Evolutionary conservation across 2,329 filamentous ascomycete species (phyloP), one percentile per base, ranked within the genome.

Genomic region (Colletotrichum magnum): DNA sequence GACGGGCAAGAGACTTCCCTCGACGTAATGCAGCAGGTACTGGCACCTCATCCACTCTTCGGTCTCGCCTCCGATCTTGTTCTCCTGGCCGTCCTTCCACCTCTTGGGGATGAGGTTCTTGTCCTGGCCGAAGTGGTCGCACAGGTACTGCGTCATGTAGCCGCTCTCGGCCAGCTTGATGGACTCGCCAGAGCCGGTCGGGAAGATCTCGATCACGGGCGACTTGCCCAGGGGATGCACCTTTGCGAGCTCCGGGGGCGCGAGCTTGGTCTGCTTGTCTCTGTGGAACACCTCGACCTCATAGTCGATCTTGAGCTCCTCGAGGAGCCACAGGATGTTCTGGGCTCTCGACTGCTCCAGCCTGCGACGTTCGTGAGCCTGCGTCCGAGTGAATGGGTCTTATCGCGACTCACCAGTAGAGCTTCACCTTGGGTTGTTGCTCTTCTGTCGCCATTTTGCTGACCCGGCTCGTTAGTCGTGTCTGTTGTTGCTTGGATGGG

Each of bases 161-260:
- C 88, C 94, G 52, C 92, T 95, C 82, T 98, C 95, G 10, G 94
- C 93, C 54, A 98, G 82, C 0, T 95, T 87, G 12, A 89, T 75
- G 2, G 87, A 83, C 72, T 87, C 77, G 6, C 62, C 74, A 4
- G 75, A 75, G 24, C 78, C 81, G 0, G 82, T 73, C 0, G 83
- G 77, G n/a, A 80, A 82, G 74, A 98, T 84, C 9, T 88, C 88
- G 72, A 98, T 83, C 50, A 95, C 83, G 0, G 95, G 95, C 1
- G 94, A 94, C 79, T 97, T 97, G 71, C 95, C 95, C 4, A 98
- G 86, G 0, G 94, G 92, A 76, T 97, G 94, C 45, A 97, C 82
- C 72, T 93, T 86, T 76, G 92, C 91, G 53, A 98, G 87, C 75
- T 93, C 92, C 0, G 89, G 84, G 4, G 94, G 93, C 1, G 95